Evolutionary conservation across 169 alveolate genomes (phyloP).

Genomic region (Theileria orientalis): DNA sequence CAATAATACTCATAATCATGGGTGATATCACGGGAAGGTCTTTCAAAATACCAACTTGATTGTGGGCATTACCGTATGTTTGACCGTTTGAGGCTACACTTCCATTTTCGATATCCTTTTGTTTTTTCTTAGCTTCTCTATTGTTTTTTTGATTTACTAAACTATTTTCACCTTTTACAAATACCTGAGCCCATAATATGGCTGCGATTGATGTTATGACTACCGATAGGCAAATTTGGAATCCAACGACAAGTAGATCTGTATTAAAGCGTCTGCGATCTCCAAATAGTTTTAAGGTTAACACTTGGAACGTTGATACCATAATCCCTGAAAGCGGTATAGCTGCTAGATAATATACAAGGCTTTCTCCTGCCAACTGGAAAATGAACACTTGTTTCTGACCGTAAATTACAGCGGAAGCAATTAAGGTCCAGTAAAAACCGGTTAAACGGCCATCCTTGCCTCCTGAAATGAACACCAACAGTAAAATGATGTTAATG

Average conservation of each 20-base stretch:
- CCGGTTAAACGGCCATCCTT: conserved; percentile 3
- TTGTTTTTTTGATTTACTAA: background rate
- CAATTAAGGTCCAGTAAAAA: conserved; percentile 15
- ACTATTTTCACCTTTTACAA: no score
- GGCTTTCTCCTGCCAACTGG: background rate
- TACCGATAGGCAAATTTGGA: background rate
- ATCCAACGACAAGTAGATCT: background rate
- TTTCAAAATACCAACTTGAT: background rate
- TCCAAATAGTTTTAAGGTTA: background rate
- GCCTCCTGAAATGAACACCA: conserved; percentile 2
- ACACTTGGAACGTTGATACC: conserved; percentile 1
- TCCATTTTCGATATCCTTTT: background rate
- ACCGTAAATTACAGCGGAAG: conserved; percentile 8
- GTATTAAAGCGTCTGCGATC: conserved; percentile 1
- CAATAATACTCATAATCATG: conserved; percentile 10
- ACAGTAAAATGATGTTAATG: background rate
- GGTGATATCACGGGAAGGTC: background rate
- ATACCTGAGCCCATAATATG: conserved; percentile 8
- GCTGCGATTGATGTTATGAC: conserved; percentile 7
- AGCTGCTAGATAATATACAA: conserved; percentile 5
- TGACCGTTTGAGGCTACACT: background rate
- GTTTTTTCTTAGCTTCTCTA: background rate
- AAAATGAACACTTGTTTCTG: conserved; percentile 14
- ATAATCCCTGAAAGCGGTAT: conserved; percentile 20
- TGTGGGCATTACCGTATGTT: background rate